A percentile compares a stretch with the other conserved stretches of the same genome.
phyloP scores from a whole-genome alignment of 2,329 filamentous ascomycete species.

The Gaeumannomyces tritici region DNA sequence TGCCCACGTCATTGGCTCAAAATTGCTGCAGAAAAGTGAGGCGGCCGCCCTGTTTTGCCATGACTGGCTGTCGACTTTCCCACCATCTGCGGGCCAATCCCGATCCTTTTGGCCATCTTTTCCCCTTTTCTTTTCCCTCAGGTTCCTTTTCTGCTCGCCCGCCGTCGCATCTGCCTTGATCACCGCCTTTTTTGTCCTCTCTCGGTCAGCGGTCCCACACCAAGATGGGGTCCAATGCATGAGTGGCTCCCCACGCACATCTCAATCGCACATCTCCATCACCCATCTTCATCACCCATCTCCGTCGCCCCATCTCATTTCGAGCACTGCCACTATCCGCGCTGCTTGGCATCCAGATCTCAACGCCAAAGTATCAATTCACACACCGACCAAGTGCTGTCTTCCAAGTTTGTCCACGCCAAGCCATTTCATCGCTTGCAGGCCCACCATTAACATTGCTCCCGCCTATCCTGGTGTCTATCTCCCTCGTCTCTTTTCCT shows the following conservation, averaged over 20 bases:
- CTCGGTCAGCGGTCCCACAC: neutral
- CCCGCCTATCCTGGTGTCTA: too few relatives aligned
- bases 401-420: neutral
- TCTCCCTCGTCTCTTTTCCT: neutral
- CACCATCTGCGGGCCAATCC: neutral
- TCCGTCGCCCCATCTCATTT: neutral
- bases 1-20: neutral
- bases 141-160: neutral
- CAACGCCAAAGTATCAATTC: neutral
- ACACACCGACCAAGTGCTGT: neutral
- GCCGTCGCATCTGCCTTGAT: neutral
- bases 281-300: too few relatives aligned
- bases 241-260: neutral
- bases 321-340: neutral
- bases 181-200: neutral
- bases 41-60: neutral
- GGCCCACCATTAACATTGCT: neutral
- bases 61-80: neutral
- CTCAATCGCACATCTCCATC: neutral
- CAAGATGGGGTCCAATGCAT: neutral
- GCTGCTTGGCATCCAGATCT: neutral
- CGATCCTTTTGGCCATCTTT: neutral
- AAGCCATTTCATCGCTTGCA: neutral
- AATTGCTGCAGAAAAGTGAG: neutral
- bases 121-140: neutral